These are phyloP conservation scores for Scenedesmus sp. DNA, from an alignment of 163 green algal species.

Conservation along the genomic window DNA sequence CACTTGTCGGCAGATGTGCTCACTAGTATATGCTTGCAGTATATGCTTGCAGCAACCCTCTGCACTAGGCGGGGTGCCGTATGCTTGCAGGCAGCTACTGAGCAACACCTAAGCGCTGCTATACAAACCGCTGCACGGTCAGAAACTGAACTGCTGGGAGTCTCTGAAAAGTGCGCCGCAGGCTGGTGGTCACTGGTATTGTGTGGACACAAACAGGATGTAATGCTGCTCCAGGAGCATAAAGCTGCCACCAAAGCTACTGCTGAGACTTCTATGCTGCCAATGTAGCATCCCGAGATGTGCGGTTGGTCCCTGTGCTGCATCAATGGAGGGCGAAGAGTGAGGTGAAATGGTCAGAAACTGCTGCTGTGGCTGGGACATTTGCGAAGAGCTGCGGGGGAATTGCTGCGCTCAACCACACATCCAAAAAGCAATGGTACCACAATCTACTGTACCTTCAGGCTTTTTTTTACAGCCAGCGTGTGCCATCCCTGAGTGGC, in stretches of 20 bases:
- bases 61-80: background rate
- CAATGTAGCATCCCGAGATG: background rate
- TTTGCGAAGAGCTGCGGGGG: background rate
- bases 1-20: background rate
- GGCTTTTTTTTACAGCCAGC: background rate
- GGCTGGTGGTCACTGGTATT: background rate
- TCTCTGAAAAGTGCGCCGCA: background rate
- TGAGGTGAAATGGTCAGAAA: background rate
- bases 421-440: background rate
- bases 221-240: conserved; percentile 13
- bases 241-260: background rate
- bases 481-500: background rate
- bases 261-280: background rate
- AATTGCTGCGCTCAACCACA: background rate
- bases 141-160: background rate
- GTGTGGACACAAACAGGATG: conserved; percentile 10
- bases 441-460: background rate
- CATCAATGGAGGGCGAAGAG: background rate
- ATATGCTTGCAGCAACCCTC: background rate
- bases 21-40: background rate
- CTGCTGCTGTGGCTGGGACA: background rate
- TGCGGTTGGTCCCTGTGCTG: background rate
- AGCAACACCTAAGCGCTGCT: background rate
- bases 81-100: background rate
- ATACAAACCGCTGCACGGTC: background rate